Conservation (phyloP, 2,329 filamentous ascomycete species). For the Aspergillus japonicus region DNA sequence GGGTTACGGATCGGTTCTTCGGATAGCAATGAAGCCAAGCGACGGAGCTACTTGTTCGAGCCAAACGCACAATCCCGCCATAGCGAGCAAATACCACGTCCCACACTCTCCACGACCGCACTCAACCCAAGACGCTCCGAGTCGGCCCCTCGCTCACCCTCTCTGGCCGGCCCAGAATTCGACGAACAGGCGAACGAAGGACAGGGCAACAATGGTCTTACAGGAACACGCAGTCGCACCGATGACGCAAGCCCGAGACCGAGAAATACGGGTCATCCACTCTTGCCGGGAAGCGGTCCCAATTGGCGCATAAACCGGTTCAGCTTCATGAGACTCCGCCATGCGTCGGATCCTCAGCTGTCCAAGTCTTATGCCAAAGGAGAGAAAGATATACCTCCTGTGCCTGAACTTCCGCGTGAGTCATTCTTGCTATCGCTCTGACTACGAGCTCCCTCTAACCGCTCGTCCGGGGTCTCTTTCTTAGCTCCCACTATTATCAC, state of each 20-base stretch:
- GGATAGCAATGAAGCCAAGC: constrained; percentile 35
- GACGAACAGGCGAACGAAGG: constrained; percentile 14
- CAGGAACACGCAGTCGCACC: constrained; percentile 17
- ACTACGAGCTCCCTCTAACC: constrained; percentile 16
- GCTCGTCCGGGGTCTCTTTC: constrained; percentile 7
- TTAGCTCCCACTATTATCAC: constrained; percentile 74
- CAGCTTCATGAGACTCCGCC: constrained; percentile 76
- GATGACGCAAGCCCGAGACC: constrained; percentile 17
- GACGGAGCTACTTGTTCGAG: constrained; percentile 32
- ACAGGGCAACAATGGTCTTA: constrained; percentile 10
- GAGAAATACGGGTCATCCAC: constrained; percentile 16
- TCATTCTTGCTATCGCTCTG: background rate
- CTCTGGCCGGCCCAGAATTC: constrained; percentile 19
- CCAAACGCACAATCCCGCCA: constrained; percentile 30
- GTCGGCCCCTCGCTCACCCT: constrained; percentile 32
- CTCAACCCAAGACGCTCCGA: constrained; percentile 35
- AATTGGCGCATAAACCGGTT: constrained; percentile 50
- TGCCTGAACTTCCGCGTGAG: constrained; percentile 43
- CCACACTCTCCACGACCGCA: constrained; percentile 29
- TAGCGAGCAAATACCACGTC: constrained; percentile 40
- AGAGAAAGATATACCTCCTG: constrained; percentile 53
- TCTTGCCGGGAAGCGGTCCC: constrained; percentile 23
- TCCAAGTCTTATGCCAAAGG: constrained; percentile 68
- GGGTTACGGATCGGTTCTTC: constrained; percentile 35
- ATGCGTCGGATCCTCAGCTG: constrained; percentile 89